A percentile compares a stretch with the other conserved stretches of the same genome.
phyloP scores from a whole-genome alignment of 805 yeast species.

The Gaillardinia entomophila region DNA sequence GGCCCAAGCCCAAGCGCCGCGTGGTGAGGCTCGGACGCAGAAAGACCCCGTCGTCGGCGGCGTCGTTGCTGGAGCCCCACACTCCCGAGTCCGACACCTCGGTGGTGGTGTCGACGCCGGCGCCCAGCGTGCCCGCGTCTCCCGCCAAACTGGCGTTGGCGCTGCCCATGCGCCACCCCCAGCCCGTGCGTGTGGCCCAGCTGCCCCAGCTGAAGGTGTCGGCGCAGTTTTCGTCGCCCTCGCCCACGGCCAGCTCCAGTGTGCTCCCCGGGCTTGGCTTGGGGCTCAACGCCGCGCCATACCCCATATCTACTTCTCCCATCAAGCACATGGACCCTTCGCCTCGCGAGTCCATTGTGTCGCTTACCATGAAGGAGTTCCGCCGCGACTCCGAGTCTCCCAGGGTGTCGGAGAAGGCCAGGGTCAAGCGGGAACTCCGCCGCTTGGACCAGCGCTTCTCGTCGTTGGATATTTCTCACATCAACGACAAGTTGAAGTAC shows the following conservation, averaged over 20 bases:
- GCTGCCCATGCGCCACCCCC: background rate
- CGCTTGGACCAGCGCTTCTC: conserved; percentile 3
- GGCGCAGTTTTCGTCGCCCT: background rate
- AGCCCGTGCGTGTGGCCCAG: background rate
- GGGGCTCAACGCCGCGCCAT: background rate
- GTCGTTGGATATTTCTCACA: conserved; percentile 18
- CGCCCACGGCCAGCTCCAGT: background rate
- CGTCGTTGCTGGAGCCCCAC: too few relatives aligned
- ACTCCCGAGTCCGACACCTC: background rate
- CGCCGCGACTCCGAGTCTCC: background rate
- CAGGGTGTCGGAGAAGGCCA: too few relatives aligned
- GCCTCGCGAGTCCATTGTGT: background rate
- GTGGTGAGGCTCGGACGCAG: conserved; percentile 24
- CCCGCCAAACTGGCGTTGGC: background rate
- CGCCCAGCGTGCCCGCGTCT: background rate
- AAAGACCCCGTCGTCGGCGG: background rate
- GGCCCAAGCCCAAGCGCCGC: conserved; percentile 38
- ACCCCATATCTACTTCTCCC: background rate
- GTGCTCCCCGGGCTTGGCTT: background rate
- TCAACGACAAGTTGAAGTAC: conserved; percentile 17
- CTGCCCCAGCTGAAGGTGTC: background rate
- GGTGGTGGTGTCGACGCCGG: background rate
- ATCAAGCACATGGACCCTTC: background rate
- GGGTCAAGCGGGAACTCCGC: conserved; percentile 9
- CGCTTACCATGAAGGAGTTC: background rate